Evolutionary conservation across 1,139 yeast species (phyloP), one percentile per base, ranked within the genome.

Genomic region (Yueomyces sp.): DNA sequence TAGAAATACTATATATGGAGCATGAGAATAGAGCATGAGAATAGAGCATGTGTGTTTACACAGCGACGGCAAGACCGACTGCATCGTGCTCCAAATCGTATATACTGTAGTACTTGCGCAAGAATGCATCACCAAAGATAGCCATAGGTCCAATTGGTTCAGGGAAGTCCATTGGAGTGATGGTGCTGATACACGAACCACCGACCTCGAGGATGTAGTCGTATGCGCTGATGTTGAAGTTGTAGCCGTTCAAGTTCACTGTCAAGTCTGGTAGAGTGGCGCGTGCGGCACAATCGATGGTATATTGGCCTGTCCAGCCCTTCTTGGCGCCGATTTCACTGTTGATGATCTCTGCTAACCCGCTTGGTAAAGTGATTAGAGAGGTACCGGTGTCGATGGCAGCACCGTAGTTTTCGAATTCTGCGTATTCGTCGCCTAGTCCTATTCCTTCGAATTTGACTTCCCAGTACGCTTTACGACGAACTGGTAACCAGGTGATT

Each of bases 381-480:
- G 97, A 89, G 51, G 98, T 91, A 67, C 98, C 98, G 46, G 98
- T 91, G 65, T 91, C 98, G 60, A 91, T 85, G 48, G 96, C 96
- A 56, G 96, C 98, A 64, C 98, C 98, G 48, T 91, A 81, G 57
- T 71, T 70, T 55, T 73, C 75, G 59, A 91, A 76, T 56, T 74
- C 78, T 41, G 97, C 96, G 57, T 75, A 82, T 67, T 91, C 95
- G 51, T 81, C 82, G 55, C 98, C 98, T 50, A 91, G 73, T 36
- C 89, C 85, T 60, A 91, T 71, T 55, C 95, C 89, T 56, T 86
- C 86, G 53, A 91, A 81, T 51, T 82, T 75, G 48, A 91, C 98
- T 72, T 91, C 98, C 98, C 98, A 91, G 75, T 91, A 91, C 36
- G 97, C 98, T 78, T 89, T 85, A 75, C 98, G 85, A 72, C 98